Base-by-base conservation (phyloP, 495 filamentous ascomycete species). In the Tetracladium setigerum region DNA sequence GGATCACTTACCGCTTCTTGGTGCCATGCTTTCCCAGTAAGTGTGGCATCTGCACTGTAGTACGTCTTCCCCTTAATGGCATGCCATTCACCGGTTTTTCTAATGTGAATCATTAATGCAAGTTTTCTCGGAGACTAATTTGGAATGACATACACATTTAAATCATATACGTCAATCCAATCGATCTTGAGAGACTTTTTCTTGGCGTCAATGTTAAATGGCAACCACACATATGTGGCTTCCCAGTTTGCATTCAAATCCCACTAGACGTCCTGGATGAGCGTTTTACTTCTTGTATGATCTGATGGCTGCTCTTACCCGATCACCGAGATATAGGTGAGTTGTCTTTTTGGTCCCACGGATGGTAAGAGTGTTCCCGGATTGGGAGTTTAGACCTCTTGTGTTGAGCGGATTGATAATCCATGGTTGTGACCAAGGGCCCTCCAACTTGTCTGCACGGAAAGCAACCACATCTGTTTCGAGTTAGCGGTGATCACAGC, bases 181-280 rank as follows among this genome's bases (percentile, higher is more conserved):
- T 61, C 57, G 3, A 70, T n/a, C 14, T 57, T 30, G 15, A 72
- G 62, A 1, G 57, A 52, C 52, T 63, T 64, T 55, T 55, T 61
- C 2, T 52, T 14, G 31, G 66, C 62, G 41, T 66, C 59, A 30
- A 74, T 70, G 5, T 58, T 49, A 6, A 76, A 59, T 0, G 73
- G 73, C 7, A 77, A 58, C 72, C 72, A 76, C 40, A 77, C 71
- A 46, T 77, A 71, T 5, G 70, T 61, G 44, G 61, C 66, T 33
- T 74, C 71, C 71, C 72, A 74, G 7, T 72, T 55, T 0, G 69
- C 69, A 53, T 73, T 75, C 0, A 60, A 64, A 35, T 77, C 73
- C 73, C 73, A 77, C 60, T 71, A n/a, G n/a, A n/a, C n/a, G n/a
- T n/a, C n/a, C n/a, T n/a, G n/a, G 27, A 10, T 17, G 17, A 17